A percentile compares a stretch with the other conserved stretches of the same genome.
Evolutionary conservation across 192 early-diverging fungal species (phyloP).

Genomic region (Coemansia asiatica): DNA sequence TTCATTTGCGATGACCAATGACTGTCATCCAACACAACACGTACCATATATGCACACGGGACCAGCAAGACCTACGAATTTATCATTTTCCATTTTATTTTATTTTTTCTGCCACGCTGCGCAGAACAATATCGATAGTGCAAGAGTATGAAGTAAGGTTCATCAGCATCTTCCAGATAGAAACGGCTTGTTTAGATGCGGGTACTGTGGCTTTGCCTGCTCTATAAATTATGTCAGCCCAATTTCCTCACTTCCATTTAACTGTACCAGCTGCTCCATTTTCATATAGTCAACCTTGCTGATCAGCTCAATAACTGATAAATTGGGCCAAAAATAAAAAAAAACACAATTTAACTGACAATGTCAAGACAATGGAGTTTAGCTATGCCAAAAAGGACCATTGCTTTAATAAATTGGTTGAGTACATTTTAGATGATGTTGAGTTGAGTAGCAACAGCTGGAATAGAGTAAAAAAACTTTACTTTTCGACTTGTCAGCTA

Average conservation of each 20-base stretch:
- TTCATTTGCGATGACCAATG: conserved; percentile 1
- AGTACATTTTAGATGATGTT: too few relatives aligned
- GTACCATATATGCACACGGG: too few relatives aligned
- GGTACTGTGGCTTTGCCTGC: background rate
- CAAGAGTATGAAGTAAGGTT: background rate
- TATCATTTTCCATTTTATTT: background rate
- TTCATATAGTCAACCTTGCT: background rate
- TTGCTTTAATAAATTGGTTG: too few relatives aligned
- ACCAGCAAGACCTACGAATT: background rate
- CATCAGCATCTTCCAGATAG: background rate
- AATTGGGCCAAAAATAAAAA: too few relatives aligned
- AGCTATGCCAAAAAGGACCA: too few relatives aligned
- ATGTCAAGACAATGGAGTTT: too few relatives aligned
- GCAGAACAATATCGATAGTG: too few relatives aligned
- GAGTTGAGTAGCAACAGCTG: too few relatives aligned
- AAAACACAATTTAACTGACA: too few relatives aligned
- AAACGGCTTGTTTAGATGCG: background rate
- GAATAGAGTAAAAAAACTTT: too few relatives aligned
- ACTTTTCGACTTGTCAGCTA: too few relatives aligned
- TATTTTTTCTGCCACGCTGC: background rate
- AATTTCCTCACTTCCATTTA: background rate
- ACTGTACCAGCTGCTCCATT: background rate
- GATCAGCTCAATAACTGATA: conserved; percentile 2
- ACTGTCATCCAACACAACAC: background rate
- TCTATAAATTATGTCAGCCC: background rate